Percentiles rank a stretch among this genome's conserved stretches.
These are phyloP conservation scores for Fraxinus albicans DNA, from an alignment of 305 asterid species.

Conservation along the genomic window DNA sequence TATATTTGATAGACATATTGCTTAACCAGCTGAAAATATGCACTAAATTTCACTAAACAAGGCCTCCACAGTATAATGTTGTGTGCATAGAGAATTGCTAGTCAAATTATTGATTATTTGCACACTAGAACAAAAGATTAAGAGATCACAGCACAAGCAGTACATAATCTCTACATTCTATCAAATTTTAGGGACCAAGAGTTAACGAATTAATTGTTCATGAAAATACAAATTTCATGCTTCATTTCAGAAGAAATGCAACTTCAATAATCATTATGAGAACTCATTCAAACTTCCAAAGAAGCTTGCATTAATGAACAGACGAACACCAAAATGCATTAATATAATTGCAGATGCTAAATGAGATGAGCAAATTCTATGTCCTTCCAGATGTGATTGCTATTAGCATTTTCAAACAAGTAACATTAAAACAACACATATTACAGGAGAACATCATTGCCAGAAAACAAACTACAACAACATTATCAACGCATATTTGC, in stretches of 20 bases:
- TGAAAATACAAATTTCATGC: background rate
- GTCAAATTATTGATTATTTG: background rate
- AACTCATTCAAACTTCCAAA: background rate
- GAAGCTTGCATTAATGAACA: background rate
- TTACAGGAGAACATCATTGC: background rate
- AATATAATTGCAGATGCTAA: background rate
- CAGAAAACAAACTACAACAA: background rate
- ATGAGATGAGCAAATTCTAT: background rate
- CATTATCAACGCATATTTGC: background rate
- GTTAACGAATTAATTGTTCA: background rate
- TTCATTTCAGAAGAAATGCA: background rate
- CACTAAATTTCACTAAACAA: background rate
- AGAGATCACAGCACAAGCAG: background rate
- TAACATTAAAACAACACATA: background rate
- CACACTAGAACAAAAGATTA: background rate
- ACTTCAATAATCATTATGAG: background rate
- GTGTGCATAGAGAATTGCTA: background rate
- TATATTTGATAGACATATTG: conserved; percentile 2
- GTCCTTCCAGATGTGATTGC: background rate
- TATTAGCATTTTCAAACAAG: background rate
- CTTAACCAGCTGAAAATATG: background rate
- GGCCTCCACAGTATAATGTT: conserved; percentile 13
- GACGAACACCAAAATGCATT: background rate
- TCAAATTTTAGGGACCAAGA: background rate
- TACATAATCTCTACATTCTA: background rate